phyloP scores from a whole-genome alignment of 306 rosid species.

The Sicyos baderoa region DNA sequence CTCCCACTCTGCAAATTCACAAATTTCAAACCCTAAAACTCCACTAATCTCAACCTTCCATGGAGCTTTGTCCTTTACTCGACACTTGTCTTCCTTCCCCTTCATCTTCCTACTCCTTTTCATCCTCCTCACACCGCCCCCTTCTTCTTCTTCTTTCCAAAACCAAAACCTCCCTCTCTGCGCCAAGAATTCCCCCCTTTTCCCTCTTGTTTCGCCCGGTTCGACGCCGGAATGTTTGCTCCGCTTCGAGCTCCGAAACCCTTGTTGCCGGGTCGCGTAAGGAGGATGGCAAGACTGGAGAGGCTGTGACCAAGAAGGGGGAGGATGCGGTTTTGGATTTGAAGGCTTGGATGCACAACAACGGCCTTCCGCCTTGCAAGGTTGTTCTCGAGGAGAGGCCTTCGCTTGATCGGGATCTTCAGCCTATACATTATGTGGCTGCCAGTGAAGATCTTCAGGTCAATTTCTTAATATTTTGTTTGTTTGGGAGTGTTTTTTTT shows the following conservation, averaged over 20 bases:
- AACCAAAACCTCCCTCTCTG: slow-evolving; percentile 30
- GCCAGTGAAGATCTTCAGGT: slow-evolving; percentile 91
- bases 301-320: slow-evolving; percentile 35
- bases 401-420: slow-evolving; percentile 40
- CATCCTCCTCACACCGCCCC: slow-evolving; percentile 26
- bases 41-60: slow-evolving; percentile 16
- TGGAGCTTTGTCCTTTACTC: slow-evolving; percentile 47
- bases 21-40: slow-evolving; percentile 14
- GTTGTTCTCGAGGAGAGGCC: slow-evolving; percentile 64
- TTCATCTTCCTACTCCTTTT: slow-evolving; percentile 22
- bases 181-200: slow-evolving; percentile 19
- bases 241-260: slow-evolving; percentile 65
- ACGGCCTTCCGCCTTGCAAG: slow-evolving; percentile 84
- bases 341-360: slow-evolving; percentile 82
- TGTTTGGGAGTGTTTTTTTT: neutral
- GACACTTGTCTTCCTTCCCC: slow-evolving; percentile 39
- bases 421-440: slow-evolving; percentile 80
- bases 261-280: slow-evolving; percentile 44
- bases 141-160: slow-evolving; percentile 26
- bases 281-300: slow-evolving; percentile 30
- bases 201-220: slow-evolving; percentile 16
- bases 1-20: slow-evolving; percentile 12
- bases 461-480: neutral
- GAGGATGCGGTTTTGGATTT: slow-evolving; percentile 45
- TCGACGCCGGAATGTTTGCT: slow-evolving; percentile 31